phyloP scores from a whole-genome alignment of 2,329 filamentous ascomycete genomes.

The Fusarium penzigii region DNA sequence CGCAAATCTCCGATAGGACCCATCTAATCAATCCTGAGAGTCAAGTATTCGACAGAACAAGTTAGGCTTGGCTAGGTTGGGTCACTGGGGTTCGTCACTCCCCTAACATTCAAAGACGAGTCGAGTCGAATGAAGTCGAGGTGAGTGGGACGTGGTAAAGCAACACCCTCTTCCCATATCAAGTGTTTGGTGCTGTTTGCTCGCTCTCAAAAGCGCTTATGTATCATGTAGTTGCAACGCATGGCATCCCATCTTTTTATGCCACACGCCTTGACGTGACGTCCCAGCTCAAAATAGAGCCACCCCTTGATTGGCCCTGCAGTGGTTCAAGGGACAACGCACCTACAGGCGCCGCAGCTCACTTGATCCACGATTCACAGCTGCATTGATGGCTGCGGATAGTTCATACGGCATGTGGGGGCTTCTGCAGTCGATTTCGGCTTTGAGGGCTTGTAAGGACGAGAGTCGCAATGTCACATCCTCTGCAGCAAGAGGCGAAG shows the following conservation, averaged over 20 bases:
- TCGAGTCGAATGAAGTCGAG: too few species aligned
- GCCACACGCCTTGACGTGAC: constrained; percentile 5
- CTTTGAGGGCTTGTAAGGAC: constrained; percentile 21
- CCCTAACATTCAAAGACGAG: too few species aligned
- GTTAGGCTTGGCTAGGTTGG: too few species aligned
- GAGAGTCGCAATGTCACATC: constrained; percentile 27
- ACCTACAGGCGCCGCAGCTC: constrained; percentile 34
- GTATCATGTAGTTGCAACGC: too few species aligned
- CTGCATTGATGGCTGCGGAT: constrained; percentile 18
- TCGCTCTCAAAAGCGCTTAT: too few species aligned
- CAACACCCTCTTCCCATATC: too few species aligned
- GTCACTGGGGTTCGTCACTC: too few species aligned
- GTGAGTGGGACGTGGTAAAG: too few species aligned
- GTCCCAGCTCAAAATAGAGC: constrained; percentile 13
- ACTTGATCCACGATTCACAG: constrained; percentile 31
- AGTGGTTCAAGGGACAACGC: constrained; percentile 25
- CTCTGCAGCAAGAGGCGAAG: constrained; percentile 5
- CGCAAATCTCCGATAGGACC: too few species aligned
- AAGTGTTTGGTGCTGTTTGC: too few species aligned
- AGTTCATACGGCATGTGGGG: constrained; percentile 21
- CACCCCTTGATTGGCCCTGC: constrained; percentile 16
- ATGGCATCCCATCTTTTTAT: not conserved
- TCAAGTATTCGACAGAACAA: too few species aligned
- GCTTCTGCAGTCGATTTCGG: constrained; percentile 1
- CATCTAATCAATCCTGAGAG: too few species aligned